These are phyloP conservation scores for Cucurbitaria berberidis DNA, from an alignment of 2,329 filamentous ascomycete species.

Conservation along the genomic window DNA sequence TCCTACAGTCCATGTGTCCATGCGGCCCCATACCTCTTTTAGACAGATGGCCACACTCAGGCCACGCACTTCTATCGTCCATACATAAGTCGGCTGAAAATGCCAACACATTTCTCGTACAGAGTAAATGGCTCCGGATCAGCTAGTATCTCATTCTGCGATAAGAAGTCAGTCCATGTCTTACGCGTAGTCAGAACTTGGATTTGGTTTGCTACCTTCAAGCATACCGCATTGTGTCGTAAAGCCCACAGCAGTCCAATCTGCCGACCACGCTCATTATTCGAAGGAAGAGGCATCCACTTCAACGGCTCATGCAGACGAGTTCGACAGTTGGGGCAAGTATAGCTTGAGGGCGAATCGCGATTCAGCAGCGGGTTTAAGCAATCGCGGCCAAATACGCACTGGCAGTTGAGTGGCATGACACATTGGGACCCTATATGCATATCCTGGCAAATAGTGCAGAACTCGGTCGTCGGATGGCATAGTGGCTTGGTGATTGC, in stretches of 20 bases:
- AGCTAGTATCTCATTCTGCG: neutral
- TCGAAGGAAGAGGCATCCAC: constrained; percentile 1
- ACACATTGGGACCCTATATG: constrained; percentile 1
- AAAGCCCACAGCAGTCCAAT: constrained; percentile 4
- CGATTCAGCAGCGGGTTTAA: constrained; percentile 6
- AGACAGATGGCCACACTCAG: too few species aligned
- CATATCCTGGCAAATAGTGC: constrained; percentile 9
- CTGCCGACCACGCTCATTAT: neutral
- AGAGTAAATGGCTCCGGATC: neutral
- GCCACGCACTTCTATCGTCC: neutral
- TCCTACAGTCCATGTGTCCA: too few species aligned
- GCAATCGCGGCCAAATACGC: constrained; percentile 9
- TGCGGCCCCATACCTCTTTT: too few species aligned
- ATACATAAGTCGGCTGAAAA: neutral
- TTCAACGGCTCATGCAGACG: constrained; percentile 10
- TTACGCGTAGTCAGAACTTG: neutral
- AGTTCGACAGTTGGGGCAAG: constrained; percentile 11
- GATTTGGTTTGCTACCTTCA: neutral
- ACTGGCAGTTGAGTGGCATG: constrained; percentile 3
- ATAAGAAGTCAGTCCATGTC: neutral
- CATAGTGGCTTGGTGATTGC: neutral
- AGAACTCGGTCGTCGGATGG: neutral
- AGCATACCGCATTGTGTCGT: neutral
- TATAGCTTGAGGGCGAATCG: constrained; percentile 9
- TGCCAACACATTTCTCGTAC: neutral